These are phyloP conservation scores for Fonsecaea pedrosoi DNA, from an alignment of 2,329 filamentous ascomycete species.

Conservation along the genomic window DNA sequence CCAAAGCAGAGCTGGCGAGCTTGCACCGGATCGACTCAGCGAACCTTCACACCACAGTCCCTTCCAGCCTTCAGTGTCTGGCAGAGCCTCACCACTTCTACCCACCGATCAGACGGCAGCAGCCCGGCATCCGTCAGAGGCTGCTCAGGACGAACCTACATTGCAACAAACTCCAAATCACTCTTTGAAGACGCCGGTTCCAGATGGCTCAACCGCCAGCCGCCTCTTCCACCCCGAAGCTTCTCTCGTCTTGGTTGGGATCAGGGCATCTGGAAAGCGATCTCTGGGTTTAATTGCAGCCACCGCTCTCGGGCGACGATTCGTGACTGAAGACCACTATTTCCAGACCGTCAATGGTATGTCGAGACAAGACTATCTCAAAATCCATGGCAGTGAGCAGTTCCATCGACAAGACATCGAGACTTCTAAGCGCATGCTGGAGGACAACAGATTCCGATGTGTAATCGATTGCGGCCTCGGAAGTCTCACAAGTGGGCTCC, in stretches of 20 bases:
- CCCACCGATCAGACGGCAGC: neutral
- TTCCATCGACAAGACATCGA: constrained; percentile 53
- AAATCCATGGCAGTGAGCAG: constrained; percentile 49
- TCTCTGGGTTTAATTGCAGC: constrained; percentile 53
- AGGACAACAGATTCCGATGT: constrained; percentile 51
- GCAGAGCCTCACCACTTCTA: constrained; percentile 13
- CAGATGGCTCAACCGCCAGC: constrained; percentile 10
- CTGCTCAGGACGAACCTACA: constrained; percentile 2
- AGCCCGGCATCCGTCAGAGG: constrained; percentile 2
- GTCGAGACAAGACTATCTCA: constrained; percentile 52
- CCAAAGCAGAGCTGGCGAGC: constrained; percentile 3
- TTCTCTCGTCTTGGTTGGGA: constrained; percentile 52
- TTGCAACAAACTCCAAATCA: constrained; percentile 12
- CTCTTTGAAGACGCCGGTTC: neutral
- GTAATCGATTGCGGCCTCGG: constrained; percentile 54
- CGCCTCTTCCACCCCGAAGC: constrained; percentile 47
- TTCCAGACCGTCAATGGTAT: constrained; percentile 52
- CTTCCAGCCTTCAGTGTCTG: constrained; percentile 10
- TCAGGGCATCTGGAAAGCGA: constrained; percentile 53
- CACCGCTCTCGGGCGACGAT: constrained; percentile 51
- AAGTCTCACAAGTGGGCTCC: constrained; percentile 51
- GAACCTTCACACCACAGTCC: neutral
- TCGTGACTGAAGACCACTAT: constrained; percentile 54
- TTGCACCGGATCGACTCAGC: constrained; percentile 5
- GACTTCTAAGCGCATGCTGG: constrained; percentile 52